Evolutionary conservation across 2,329 filamentous ascomycete species (phyloP).

Genomic region (Fusarium udum): DNA sequence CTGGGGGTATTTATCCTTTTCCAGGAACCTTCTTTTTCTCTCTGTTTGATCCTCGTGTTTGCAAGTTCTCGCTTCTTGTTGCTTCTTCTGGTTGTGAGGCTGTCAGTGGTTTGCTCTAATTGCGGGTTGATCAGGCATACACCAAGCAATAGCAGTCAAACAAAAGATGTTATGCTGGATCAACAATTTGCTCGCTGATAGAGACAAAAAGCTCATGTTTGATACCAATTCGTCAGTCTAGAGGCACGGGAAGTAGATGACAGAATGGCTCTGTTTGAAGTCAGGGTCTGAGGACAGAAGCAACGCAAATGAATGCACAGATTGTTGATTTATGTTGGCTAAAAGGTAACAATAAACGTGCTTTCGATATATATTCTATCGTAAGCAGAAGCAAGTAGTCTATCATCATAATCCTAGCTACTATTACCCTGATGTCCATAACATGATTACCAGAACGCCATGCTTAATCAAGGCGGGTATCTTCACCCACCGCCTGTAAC

Average conservation of each 20-base stretch:
- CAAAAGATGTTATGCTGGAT: too few relatives aligned
- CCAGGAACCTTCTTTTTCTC: neutral
- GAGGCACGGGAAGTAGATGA: neutral
- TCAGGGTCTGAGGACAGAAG: neutral
- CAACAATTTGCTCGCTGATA: neutral
- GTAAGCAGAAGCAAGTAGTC: neutral
- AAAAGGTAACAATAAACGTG: neutral
- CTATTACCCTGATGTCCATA: neutral
- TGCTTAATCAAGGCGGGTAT: neutral
- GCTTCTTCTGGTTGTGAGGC: neutral
- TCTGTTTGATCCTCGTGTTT: neutral
- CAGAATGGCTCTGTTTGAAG: neutral
- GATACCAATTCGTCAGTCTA: neutral
- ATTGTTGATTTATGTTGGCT: neutral
- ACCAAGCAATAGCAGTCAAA: neutral
- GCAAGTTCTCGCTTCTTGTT: neutral
- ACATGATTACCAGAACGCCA: constrained; percentile 15
- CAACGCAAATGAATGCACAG: neutral
- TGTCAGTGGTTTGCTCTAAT: neutral
- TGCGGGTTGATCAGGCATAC: neutral
- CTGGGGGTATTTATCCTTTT: constrained; percentile 20
- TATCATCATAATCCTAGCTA: neutral
- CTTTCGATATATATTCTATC: neutral
- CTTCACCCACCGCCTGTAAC: neutral
- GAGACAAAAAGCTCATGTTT: neutral